Evolutionary conservation across 2,329 filamentous ascomycete genomes (phyloP), one percentile per base, ranked within the genome.

Genomic region (Cytospora piceicola): DNA sequence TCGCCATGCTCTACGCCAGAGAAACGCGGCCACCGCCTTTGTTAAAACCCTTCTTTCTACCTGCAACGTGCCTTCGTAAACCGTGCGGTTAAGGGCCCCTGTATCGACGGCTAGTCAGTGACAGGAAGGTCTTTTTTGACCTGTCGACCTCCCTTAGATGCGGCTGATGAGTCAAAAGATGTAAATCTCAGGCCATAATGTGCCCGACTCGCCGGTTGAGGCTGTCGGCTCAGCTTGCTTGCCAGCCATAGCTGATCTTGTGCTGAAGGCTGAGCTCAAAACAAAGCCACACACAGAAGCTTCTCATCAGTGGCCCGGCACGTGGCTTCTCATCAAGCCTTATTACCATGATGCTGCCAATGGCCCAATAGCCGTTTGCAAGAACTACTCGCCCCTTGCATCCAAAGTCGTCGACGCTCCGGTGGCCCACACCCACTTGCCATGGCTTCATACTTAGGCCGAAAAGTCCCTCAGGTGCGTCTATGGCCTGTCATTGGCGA

Each of bases 401-500:
- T 49, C 29, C 54, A 11, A 22, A 22, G 8, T 6, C 6, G 54
- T 32, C 24, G 24, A 56, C 29, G 7, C 29, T 29, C 54, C 29
- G 29, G 29, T 36, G 54, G 56, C 56, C 34, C 60, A 51, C 60
- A 51, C 51, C 42, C 60, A 34, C 32, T 56, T 36, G 62, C 61
- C 29, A 59, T 52, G 49, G 29, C 42, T 55, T 58, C 34, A 32
- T 32, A 54, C 12, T 22, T 27, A 62, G 46, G 55, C 32, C 46
- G 55, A 34, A 39, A 27, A 63, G 46, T 27, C 42, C 30, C 24
- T 39, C 46, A 55, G 32, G 46, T 55, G 49, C 7, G 46, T 46
- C 36, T 34, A n/a, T 6, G 36, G 27, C 22, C 58, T 63, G 30
- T 30, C 53, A 67, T 67, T 67, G 65, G 65, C 58, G 49, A 29